Base-by-base conservation (phyloP, 768 basidiomycete species). In the Lepiota venenata region DNA sequence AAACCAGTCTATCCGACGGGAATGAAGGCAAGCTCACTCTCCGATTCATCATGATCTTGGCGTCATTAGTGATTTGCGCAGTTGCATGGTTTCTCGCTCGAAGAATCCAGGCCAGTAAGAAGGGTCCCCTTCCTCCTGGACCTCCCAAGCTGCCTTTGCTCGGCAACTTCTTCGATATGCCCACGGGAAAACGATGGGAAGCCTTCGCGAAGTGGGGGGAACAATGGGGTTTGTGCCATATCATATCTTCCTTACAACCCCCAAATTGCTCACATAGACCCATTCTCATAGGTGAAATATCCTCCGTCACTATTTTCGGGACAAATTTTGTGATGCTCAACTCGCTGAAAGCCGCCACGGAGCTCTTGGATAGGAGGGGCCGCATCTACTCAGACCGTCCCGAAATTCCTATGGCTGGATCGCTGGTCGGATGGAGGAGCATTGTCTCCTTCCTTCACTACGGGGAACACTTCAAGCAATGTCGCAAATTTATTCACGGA, bases 351-450 rank as follows among this genome's bases (percentile, higher is more conserved):
- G 44, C 61, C 4, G 72, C 74, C 6, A 57, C 66, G 20, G 71
- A 76, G 27, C 59, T 77, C 52, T 68, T 78, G 35, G 71, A 77
- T n/a, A 69, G 67, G 48, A 71, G 72, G 40, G 72, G 77, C 18
- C 61, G 68, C 32, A 65, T 69, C 38, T 78, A 78, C 53, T 77
- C 76, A 9, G 85, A 87, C 60, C 79, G 85, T 16, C 84, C 85
- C 45, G 66, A 65, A 42, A 62, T 76, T 12, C 73, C 74, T 52
- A 77, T 79, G 79, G 79, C 72, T 32, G 80, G 79, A 25, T 77
- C 80, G 60, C 70, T 82, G n/a, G 72, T 78, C 25, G 80, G 80
- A 42, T 82, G 80, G 80, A 81, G 79, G 56, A 78, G 80, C 52
- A 77, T 77, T 0, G 72, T 81, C 25, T 78, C 75, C n/a, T 71